phyloP scores from a whole-genome alignment of 257 asterid species.

The Gentiana dahurica region DNA sequence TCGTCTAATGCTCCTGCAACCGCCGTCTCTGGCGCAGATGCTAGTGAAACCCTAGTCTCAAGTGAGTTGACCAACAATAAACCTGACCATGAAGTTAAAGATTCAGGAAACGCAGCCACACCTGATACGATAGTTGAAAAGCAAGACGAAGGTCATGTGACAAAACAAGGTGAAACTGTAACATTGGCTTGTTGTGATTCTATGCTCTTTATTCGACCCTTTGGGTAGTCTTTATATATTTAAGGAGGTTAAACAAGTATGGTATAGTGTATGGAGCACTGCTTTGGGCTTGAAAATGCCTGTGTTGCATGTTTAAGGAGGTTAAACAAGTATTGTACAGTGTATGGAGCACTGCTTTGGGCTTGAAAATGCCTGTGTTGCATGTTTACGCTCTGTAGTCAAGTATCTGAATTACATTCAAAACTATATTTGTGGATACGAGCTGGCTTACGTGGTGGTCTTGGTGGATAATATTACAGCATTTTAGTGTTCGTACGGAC shows the following conservation, averaged over 20 bases:
- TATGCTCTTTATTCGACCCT: neutral
- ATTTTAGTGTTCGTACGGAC: too few relatives aligned
- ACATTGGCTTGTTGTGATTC: neutral
- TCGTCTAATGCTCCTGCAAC: conserved; percentile 36
- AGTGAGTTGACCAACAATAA: conserved; percentile 21
- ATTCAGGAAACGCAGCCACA: conserved; percentile 24
- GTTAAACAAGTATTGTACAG: too few relatives aligned
- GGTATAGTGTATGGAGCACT: too few relatives aligned
- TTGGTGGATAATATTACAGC: too few relatives aligned
- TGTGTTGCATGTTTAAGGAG: too few relatives aligned
- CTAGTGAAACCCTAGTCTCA: conserved; percentile 38
- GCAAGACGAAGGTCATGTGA: conserved; percentile 37
- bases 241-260: neutral
- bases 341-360: too few relatives aligned
- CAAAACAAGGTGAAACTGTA: conserved; percentile 13
- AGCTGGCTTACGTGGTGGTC: too few relatives aligned
- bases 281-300: too few relatives aligned
- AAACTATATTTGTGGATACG: too few relatives aligned
- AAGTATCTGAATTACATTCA: too few relatives aligned
- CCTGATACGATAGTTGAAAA: conserved; percentile 19
- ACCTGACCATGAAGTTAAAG: conserved; percentile 24
- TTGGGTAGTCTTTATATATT: neutral
- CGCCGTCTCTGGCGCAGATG: conserved; percentile 26
- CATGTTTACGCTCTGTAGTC: too few relatives aligned
- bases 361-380: too few relatives aligned